Conservation (phyloP, 2,329 filamentous ascomycete species). For the Nakataea oryzae region DNA sequence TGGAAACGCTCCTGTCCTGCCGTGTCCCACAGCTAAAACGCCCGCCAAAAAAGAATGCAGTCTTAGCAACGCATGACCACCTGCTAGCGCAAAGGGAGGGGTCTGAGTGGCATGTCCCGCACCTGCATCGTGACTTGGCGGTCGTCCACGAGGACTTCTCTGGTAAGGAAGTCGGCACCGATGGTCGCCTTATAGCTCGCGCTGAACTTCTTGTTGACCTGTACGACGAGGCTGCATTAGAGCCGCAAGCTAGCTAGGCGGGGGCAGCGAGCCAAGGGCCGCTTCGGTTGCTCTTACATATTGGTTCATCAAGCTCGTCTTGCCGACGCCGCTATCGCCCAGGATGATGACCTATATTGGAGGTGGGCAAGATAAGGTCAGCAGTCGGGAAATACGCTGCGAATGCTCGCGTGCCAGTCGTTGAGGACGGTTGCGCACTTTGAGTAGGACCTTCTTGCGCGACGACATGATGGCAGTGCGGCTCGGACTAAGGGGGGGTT, state of each 20-base stretch:
- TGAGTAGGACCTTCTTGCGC: constrained; percentile 83
- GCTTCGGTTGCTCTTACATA: constrained; percentile 60
- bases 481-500: constrained; percentile 2
- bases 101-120: constrained; percentile 3
- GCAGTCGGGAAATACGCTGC: background rate
- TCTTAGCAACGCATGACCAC: constrained; percentile 6
- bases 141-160: constrained; percentile 95
- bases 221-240: background rate
- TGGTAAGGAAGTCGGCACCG: constrained; percentile 95
- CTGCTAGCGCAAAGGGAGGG: background rate
- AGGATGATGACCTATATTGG: constrained; percentile 85
- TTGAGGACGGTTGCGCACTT: constrained; percentile 42
- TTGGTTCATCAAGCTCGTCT: constrained; percentile 99
- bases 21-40: constrained; percentile 81
- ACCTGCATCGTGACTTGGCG: constrained; percentile 91
- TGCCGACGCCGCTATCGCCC: constrained; percentile 96
- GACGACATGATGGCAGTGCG: constrained; percentile 51
- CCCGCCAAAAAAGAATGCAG: constrained; percentile 9
- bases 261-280: background rate
- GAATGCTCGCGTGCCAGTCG: no score
- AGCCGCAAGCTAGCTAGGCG: constrained; percentile 1
- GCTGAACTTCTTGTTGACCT: constrained; percentile 99
- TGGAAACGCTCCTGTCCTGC: constrained; percentile 97
- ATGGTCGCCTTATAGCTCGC: constrained; percentile 99
- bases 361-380: background rate